A percentile compares a stretch with the other conserved stretches of the same genome.
phyloP scores from a whole-genome alignment of 2,329 filamentous ascomycete genomes.

The Pyricularia sp. region DNA sequence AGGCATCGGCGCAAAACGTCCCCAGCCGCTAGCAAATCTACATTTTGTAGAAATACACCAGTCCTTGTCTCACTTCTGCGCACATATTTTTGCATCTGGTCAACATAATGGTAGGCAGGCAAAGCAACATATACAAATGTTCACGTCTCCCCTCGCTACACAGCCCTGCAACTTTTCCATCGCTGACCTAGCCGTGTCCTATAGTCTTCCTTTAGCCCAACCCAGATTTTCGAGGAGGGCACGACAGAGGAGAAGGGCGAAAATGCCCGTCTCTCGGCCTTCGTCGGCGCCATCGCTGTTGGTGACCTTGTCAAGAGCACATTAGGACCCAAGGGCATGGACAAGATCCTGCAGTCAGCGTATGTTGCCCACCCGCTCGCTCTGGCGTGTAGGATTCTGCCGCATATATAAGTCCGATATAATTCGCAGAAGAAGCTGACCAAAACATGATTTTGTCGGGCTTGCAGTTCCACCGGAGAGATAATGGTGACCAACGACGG shows the following conservation, averaged over 20 bases:
- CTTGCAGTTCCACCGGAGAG: slow-evolving; percentile 70
- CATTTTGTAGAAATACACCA: not conserved
- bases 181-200: not conserved
- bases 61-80: not conserved
- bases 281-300: slow-evolving; percentile 95
- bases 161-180: not conserved
- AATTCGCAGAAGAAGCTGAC: not conserved
- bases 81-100: not conserved
- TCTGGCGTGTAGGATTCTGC: not conserved
- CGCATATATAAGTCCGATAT: not conserved
- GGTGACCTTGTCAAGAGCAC: slow-evolving; percentile 97
- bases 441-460: slow-evolving; percentile 8
- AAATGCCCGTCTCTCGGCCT: slow-evolving; percentile 96
- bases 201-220: slow-evolving; percentile 62
- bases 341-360: slow-evolving; percentile 95
- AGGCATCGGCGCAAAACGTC: not conserved
- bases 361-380: slow-evolving; percentile 18
- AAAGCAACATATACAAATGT: not conserved
- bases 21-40: not conserved
- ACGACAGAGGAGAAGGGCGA: slow-evolving; percentile 97
- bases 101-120: not conserved
- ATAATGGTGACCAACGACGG: slow-evolving; percentile 99
- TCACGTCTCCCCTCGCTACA: not conserved
- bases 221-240: slow-evolving; percentile 95
- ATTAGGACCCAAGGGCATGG: slow-evolving; percentile 94